A percentile compares a stretch with the other conserved stretches of the same genome.
phyloP scores from a whole-genome alignment of 2,329 filamentous ascomycete species.

The Aspergillus costaricaensis region DNA sequence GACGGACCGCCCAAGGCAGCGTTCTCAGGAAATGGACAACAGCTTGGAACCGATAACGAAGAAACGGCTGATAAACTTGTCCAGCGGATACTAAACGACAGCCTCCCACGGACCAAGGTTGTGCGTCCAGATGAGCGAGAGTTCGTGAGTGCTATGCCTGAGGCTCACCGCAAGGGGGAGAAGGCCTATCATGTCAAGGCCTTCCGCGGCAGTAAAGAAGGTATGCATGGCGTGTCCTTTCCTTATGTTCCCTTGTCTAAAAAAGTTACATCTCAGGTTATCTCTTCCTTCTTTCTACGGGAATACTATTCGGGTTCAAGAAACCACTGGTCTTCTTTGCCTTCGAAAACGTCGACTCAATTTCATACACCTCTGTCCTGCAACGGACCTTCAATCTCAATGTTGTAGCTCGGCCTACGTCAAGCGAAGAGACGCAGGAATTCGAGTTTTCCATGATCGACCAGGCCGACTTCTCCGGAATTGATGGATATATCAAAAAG shows the following conservation, averaged over 20 bases:
- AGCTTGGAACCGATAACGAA: constrained; percentile 46
- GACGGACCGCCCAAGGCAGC: constrained; percentile 54
- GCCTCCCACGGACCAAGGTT: constrained; percentile 50
- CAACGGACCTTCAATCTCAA: constrained; percentile 68
- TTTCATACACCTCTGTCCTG: constrained; percentile 65
- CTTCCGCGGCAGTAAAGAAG: constrained; percentile 66
- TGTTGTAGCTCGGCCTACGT: constrained; percentile 48
- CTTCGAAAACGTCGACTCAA: constrained; percentile 59
- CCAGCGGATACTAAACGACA: constrained; percentile 50
- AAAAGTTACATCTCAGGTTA: constrained; percentile 50
- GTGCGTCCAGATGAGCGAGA: constrained; percentile 58
- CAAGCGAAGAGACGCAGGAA: constrained; percentile 53
- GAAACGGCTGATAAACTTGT: constrained; percentile 51
- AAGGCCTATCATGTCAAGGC: constrained; percentile 66
- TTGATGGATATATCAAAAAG: constrained; percentile 63
- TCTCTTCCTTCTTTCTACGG: constrained; percentile 62
- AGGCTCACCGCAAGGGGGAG: constrained; percentile 63
- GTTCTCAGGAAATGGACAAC: constrained; percentile 45
- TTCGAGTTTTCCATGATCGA: constrained; percentile 68
- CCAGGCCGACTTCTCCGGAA: constrained; percentile 63
- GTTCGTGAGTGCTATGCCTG: constrained; percentile 61
- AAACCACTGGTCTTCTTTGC: constrained; percentile 66
- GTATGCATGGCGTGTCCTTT: constrained; percentile 33
- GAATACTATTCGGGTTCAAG: constrained; percentile 66
- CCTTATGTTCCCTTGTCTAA: background rate